Base-by-base conservation (phyloP, 257 asterid genomes). In the Nicotiana knightiana region DNA sequence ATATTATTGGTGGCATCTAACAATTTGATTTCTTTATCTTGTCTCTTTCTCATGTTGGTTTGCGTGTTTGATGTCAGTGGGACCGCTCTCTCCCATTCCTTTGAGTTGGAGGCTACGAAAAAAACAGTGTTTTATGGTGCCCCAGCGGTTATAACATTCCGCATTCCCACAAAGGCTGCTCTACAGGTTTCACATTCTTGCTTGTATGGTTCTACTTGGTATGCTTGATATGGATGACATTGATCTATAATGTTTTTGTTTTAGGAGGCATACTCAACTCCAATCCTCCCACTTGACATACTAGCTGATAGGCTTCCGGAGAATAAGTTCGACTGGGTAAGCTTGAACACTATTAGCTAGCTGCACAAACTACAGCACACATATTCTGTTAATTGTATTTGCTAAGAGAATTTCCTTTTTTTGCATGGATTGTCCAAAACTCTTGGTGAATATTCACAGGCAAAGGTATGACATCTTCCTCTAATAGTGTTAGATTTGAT, bases 231-330 rank as follows among this genome's bases (percentile, higher is more conserved):
- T 77, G 39, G 77, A 24, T 21, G 54, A 35, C 61, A 73, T 65
- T 85, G 28, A 63, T 70, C 76, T 65, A 48, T 81, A 66, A 5
- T 30, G 26, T 77, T 81, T 68, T 75, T 37, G n/a, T 81, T 85
- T 43, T 84, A 95, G 97, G 97, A 88, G 86, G 97, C 98, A 16
- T 94, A 88, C 91, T 94, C 99, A 67, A 94, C 98, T 17, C 93
- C 98, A 12, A 86, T 92, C 87, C 85, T 89, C 83, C 98, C 99
- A 39, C 93, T 96, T 61, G 96, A 96, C 35, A 82, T 96, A 83
- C 92, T 96, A 33, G 97, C 96, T 11, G 99, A 96, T 78, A 89
- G 94, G 87, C 92, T 92, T 82, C 96, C 98, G 0, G 97, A 84
- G 92, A 91, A 91, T 82, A 94, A 91, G 89, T 87, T 94, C 85